These are phyloP conservation scores for Porpolomopsis calyptriformis DNA, from an alignment of 768 basidiomycete species.

Conservation along the genomic window DNA sequence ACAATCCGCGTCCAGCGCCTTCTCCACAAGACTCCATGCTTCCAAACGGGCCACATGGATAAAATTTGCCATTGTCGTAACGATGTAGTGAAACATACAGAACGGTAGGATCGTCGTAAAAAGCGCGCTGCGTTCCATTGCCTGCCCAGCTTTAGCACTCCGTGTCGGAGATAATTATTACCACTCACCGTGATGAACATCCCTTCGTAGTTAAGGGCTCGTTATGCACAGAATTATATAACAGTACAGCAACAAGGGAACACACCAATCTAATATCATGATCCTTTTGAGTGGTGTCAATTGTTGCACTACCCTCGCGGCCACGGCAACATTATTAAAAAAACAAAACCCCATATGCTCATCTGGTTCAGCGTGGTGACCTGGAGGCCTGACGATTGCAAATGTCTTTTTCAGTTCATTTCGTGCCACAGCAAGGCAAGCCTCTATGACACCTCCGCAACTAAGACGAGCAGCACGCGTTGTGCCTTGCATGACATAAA, in stretches of 20 bases:
- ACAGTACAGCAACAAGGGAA: conserved; percentile 12
- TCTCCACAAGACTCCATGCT: conserved; percentile 78
- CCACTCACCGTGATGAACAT: conserved; percentile 80
- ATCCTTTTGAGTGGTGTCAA: conserved; percentile 64
- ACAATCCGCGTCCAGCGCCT: conserved; percentile 80
- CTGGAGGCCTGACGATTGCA: conserved; percentile 94
- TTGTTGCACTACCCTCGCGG: conserved; percentile 70
- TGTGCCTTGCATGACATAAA: conserved; percentile 84
- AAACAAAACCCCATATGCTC: conserved; percentile 99
- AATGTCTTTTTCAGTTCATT: conserved; percentile 74
- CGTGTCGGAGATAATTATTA: background rate
- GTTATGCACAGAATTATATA: background rate
- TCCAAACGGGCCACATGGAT: conserved; percentile 89
- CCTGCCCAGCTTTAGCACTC: conserved; percentile 36
- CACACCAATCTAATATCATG: conserved; percentile 91
- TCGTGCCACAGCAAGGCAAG: conserved; percentile 74
- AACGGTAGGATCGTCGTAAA: conserved; percentile 85
- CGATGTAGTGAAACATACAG: conserved; percentile 93
- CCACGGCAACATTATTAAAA: conserved; percentile 97
- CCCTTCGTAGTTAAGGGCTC: conserved; percentile 42
- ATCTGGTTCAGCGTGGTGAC: conserved; percentile 97
- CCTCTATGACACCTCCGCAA: conserved; percentile 92
- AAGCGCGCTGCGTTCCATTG: conserved; percentile 94
- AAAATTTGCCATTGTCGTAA: conserved; percentile 85
- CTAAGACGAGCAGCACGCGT: conserved; percentile 79